phyloP scores from a whole-genome alignment of 345 rosid species.

The Hibiscus trionum region DNA sequence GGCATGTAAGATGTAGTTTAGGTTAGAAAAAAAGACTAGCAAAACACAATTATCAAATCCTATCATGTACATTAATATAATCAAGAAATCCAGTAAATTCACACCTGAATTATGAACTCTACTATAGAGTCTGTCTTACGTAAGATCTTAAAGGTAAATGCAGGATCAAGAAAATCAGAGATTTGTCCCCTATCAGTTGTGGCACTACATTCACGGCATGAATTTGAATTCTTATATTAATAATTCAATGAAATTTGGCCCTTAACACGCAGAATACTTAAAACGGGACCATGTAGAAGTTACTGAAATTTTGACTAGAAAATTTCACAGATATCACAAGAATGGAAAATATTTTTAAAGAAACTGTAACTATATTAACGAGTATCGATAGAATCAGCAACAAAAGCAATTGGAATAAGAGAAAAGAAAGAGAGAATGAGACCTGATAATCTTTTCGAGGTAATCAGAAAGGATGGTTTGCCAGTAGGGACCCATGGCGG shows the following conservation, averaged over 20 bases:
- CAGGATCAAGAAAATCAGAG: background rate
- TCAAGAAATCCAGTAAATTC: background rate
- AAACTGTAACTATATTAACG: background rate
- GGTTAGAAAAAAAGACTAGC: too few relatives aligned
- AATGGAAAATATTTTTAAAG: background rate
- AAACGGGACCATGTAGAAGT: background rate
- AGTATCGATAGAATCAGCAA: background rate
- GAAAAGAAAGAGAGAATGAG: background rate
- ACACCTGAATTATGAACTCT: background rate
- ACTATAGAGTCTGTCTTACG: background rate
- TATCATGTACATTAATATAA: too few relatives aligned
- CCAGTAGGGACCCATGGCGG: slow-evolving; percentile 93
- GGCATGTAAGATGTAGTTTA: too few relatives aligned
- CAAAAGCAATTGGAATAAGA: background rate
- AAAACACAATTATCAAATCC: too few relatives aligned
- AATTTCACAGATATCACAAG: background rate
- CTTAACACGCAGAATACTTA: background rate
- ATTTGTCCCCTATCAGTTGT: background rate
- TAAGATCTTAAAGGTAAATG: background rate
- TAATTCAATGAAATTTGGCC: background rate
- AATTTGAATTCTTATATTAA: background rate
- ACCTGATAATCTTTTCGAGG: slow-evolving; percentile 88
- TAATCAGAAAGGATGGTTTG: slow-evolving; percentile 61
- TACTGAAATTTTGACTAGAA: background rate
- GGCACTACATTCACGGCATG: background rate